Percentiles rank a stretch among this genome's conserved stretches.
These are phyloP conservation scores for Hibiscus mutabilis DNA, from an alignment of 345 rosid genomes.

Conservation along the genomic window DNA sequence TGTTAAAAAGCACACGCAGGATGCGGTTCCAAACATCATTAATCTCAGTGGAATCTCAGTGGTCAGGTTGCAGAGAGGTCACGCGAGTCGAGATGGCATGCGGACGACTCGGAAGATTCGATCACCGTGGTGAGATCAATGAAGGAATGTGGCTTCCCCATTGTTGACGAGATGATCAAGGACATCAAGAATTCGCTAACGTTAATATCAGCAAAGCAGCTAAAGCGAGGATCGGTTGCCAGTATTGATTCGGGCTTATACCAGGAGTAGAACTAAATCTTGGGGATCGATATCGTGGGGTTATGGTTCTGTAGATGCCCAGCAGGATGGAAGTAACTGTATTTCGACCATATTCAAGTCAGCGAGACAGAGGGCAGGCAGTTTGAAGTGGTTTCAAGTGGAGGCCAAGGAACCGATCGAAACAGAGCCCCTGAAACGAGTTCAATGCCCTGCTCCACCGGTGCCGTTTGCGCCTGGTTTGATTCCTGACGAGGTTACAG, in stretches of 20 bases:
- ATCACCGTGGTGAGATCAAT: constrained; percentile 53
- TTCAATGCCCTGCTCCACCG: constrained; percentile 18
- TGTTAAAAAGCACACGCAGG: constrained; percentile 59
- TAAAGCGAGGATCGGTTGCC: constrained; percentile 54
- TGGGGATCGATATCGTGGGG: constrained; percentile 44
- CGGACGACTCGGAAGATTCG: constrained; percentile 51
- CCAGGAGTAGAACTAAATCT: constrained; percentile 40
- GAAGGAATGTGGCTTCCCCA: constrained; percentile 67
- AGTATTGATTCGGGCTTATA: constrained; percentile 30
- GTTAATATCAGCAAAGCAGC: constrained; percentile 57
- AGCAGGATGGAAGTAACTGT: constrained; percentile 40
- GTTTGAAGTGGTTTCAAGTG: constrained; percentile 34
- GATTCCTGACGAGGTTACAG: constrained; percentile 6
- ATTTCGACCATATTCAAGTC: constrained; percentile 59
- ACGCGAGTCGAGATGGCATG: constrained; percentile 35
- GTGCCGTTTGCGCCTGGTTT: constrained; percentile 33
- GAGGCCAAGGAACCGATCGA: constrained; percentile 26
- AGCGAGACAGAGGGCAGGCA: constrained; percentile 68
- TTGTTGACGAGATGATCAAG: constrained; percentile 82
- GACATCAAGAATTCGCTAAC: constrained; percentile 62
- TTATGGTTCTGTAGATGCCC: constrained; percentile 22
- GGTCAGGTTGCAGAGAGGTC: constrained; percentile 47
- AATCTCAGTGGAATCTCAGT: constrained; percentile 33
- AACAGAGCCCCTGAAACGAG: constrained; percentile 20
- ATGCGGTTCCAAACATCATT: constrained; percentile 63